Evolutionary conservation across 768 basidiomycete genomes (phyloP).

Genomic region (Suillus americanus): DNA sequence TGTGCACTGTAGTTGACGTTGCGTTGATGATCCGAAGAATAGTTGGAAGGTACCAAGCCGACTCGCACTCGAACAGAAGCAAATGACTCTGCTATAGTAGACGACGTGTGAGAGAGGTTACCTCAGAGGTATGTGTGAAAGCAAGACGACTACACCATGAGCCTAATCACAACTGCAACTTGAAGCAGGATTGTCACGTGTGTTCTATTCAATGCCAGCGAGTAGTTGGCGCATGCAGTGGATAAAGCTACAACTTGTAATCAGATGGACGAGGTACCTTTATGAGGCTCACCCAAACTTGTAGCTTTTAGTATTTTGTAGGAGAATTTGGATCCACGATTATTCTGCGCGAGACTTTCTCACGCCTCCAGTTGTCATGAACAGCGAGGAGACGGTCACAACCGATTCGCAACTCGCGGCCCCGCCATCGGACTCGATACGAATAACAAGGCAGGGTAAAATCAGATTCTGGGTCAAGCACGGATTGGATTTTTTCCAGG

Average conservation of each 20-base stretch:
- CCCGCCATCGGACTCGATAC: slow-evolving; percentile 35
- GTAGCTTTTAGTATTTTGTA: neutral
- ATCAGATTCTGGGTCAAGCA: slow-evolving; percentile 51
- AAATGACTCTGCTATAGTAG: too few species aligned
- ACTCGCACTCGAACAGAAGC: neutral
- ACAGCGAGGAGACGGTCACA: neutral
- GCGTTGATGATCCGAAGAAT: too few species aligned
- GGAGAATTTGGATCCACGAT: neutral
- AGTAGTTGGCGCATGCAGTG: neutral
- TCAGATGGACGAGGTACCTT: neutral
- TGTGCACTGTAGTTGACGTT: too few species aligned
- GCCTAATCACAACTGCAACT: neutral
- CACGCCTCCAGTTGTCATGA: neutral
- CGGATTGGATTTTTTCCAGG: slow-evolving; percentile 55
- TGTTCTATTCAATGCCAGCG: neutral
- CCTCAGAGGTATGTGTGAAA: too few species aligned
- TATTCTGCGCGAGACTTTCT: neutral
- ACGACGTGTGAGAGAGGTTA: too few species aligned
- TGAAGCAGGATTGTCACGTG: neutral
- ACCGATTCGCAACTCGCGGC: neutral
- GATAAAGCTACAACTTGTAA: neutral
- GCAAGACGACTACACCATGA: too few species aligned
- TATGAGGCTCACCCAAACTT: too few species aligned
- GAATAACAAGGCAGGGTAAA: slow-evolving; percentile 59
- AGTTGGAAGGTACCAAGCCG: too few species aligned